Evolutionary conservation across 805 yeast species (phyloP).

Genomic region (Torulaspora quercuum): DNA sequence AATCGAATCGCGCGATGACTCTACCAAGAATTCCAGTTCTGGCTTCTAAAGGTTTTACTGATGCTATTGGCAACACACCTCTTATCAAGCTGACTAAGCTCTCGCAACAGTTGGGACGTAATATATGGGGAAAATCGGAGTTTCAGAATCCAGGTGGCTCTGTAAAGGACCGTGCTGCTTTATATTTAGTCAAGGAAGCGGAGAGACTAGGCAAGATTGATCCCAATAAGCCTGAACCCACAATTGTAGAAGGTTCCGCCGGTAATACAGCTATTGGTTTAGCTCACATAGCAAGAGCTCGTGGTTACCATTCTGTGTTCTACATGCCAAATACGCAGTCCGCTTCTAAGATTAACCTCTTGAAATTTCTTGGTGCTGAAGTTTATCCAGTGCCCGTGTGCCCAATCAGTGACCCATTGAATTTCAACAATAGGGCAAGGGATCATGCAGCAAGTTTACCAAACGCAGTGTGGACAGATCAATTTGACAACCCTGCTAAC

Average conservation of each 20-base stretch:
- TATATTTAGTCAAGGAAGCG: conserved; percentile 73
- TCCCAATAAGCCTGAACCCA: conserved; percentile 59
- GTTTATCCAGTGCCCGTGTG: conserved; percentile 88
- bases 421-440: conserved; percentile 83
- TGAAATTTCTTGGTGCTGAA: conserved; percentile 76
- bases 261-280: conserved; percentile 95
- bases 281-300: conserved; percentile 75
- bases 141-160: conserved; percentile 93
- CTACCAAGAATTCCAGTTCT: conserved; percentile 48
- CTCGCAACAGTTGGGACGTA: conserved; percentile 59
- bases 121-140: conserved; percentile 86
- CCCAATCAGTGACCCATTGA: conserved; percentile 74
- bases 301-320: conserved; percentile 79
- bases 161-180: conserved; percentile 87
- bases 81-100: conserved; percentile 58
- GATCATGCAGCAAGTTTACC: conserved; percentile 73
- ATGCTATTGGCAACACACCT: conserved; percentile 94
- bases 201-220: conserved; percentile 59
- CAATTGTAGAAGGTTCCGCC: conserved; percentile 90
- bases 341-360: conserved; percentile 69
- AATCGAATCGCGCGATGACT: too few relatives aligned
- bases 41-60: conserved; percentile 64
- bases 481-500: conserved; percentile 84
- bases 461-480: conserved; percentile 91
- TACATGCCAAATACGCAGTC: conserved; percentile 92